Conservation (phyloP, 2,329 filamentous ascomycete species). For the Colletotrichum sp. region DNA sequence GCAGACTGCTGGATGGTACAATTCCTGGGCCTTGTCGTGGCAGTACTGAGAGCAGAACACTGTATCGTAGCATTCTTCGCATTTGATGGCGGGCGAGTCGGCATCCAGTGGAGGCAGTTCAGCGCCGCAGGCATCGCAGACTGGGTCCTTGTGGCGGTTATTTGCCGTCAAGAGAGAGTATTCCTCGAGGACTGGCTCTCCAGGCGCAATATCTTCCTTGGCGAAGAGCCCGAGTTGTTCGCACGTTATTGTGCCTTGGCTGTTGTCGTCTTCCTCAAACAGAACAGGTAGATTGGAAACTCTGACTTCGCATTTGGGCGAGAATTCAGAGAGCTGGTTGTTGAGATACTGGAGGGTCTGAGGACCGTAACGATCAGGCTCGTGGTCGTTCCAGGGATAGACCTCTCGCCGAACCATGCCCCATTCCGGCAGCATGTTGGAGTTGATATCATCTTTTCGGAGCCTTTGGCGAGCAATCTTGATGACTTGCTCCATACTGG, state of each 20-base stretch:
- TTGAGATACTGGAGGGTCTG: conserved; percentile 78
- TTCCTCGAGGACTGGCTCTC: conserved; percentile 80
- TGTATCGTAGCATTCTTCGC: conserved; percentile 67
- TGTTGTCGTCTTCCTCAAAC: conserved; percentile 57
- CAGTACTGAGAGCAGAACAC: conserved; percentile 70
- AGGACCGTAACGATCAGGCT: conserved; percentile 73
- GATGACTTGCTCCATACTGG: conserved; percentile 59
- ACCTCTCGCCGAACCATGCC: conserved; percentile 73
- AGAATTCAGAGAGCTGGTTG: conserved; percentile 67
- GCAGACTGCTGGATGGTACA: conserved; percentile 70
- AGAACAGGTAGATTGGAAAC: conserved; percentile 79
- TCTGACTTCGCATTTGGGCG: conserved; percentile 82
- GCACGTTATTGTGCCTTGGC: conserved; percentile 59
- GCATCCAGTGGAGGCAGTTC: conserved; percentile 67
- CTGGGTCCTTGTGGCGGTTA: conserved; percentile 82
- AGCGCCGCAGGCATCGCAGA: conserved; percentile 88
- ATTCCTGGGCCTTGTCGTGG: conserved; percentile 59
- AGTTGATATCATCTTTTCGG: conserved; percentile 49
- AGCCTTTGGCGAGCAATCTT: conserved; percentile 55
- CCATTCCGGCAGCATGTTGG: conserved; percentile 68
- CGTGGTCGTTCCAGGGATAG: conserved; percentile 73
- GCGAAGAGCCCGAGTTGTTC: conserved; percentile 91
- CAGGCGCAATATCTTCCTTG: conserved; percentile 77
- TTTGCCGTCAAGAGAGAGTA: conserved; percentile 88
- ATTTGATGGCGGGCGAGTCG: conserved; percentile 55